Conservation (phyloP, 2,329 filamentous ascomycete genomes). For the Aspergillus fischeri region DNA sequence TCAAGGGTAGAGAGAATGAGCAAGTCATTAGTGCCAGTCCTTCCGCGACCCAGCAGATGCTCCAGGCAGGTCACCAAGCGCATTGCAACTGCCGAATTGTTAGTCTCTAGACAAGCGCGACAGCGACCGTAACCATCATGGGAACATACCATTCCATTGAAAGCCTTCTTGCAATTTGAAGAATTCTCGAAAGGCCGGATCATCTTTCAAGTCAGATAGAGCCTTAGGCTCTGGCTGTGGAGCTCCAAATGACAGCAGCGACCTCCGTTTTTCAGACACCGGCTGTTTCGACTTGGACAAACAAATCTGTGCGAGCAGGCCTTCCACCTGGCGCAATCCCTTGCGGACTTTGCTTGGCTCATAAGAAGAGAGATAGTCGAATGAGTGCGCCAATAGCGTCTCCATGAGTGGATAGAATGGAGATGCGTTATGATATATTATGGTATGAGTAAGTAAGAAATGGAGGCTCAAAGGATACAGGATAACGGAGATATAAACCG, state of each 20-base stretch:
- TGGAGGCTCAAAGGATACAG: not conserved
- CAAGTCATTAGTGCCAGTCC: conserved; percentile 77
- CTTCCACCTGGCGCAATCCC: conserved; percentile 89
- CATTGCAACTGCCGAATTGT: conserved; percentile 61
- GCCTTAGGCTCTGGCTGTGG: conserved; percentile 53
- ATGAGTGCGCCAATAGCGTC: conserved; percentile 82
- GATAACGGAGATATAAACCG: not conserved
- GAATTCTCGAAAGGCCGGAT: conserved; percentile 91
- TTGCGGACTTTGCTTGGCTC: conserved; percentile 88
- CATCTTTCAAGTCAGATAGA: conserved; percentile 67
- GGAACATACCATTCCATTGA: conserved; percentile 75
- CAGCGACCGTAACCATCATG: not conserved
- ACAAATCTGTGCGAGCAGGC: conserved; percentile 89
- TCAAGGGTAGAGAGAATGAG: conserved; percentile 85
- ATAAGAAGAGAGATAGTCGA: conserved; percentile 93
- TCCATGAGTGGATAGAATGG: conserved; percentile 61
- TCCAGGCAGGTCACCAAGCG: conserved; percentile 82
- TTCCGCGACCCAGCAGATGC: conserved; percentile 75
- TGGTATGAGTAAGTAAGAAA: conserved; percentile 1
- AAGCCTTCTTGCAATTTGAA: conserved; percentile 96
- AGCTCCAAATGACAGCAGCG: conserved; percentile 37
- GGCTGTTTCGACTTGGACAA: conserved; percentile 54
- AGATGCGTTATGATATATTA: not conserved
- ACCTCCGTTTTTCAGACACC: conserved; percentile 39
- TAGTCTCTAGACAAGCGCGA: not conserved